These are phyloP conservation scores for Parietichytrium sp. DNA, from an alignment of 108 stramenopile genomes.

Conservation along the genomic window DNA sequence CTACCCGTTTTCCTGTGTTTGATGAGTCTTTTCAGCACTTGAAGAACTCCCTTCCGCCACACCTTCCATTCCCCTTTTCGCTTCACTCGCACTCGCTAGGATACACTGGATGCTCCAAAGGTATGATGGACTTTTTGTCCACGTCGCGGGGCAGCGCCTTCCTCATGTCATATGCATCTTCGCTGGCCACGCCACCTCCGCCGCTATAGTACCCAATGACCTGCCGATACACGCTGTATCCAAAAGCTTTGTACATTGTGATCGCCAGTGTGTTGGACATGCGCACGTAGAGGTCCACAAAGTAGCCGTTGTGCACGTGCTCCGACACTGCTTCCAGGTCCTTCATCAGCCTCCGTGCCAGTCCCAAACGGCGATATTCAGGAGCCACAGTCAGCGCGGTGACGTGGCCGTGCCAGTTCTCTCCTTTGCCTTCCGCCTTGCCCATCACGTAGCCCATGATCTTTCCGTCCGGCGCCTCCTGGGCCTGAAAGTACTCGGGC, in stretches of 20 bases:
- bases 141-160: conserved; percentile 82
- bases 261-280: conserved; percentile 89
- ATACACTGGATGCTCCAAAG: conserved; percentile 74
- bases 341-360: conserved; percentile 90
- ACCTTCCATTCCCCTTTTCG: too few relatives aligned
- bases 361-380: conserved; percentile 76
- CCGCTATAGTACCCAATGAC: conserved; percentile 87
- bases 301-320: conserved; percentile 69
- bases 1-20: too few relatives aligned
- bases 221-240: conserved; percentile 82
- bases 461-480: conserved; percentile 68
- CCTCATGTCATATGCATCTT: conserved; percentile 85
- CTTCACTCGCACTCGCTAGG: too few relatives aligned
- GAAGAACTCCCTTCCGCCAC: too few relatives aligned
- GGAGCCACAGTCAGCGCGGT: conserved; percentile 95
- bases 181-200: conserved; percentile 72
- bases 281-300: conserved; percentile 97
- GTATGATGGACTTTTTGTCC: conserved; percentile 77
- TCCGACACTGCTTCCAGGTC: conserved; percentile 78
- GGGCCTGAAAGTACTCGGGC: conserved; percentile 90
- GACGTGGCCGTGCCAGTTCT: conserved; percentile 97
- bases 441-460: conserved; percentile 82
- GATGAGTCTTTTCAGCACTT: too few relatives aligned
- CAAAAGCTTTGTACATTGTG: conserved; percentile 90
- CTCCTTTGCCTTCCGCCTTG: conserved; percentile 84